Evolutionary conservation across 2,329 filamentous ascomycete genomes (phyloP), one percentile per base, ranked within the genome.

Genomic region (Cladobotryum mycophilum): DNA sequence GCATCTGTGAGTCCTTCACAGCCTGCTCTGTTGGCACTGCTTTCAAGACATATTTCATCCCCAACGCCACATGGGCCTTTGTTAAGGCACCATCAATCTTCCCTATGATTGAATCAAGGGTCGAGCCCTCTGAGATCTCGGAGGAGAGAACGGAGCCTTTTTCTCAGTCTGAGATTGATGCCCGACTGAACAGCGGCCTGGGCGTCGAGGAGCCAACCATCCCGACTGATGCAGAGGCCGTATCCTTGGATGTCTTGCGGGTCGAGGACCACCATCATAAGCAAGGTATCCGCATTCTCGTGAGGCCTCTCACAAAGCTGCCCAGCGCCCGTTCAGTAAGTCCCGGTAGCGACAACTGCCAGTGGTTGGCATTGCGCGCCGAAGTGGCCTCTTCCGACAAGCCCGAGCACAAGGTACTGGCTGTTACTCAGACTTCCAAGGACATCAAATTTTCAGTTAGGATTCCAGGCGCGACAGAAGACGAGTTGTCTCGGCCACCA

Each of bases 371-470:
- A 14, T 67, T 82, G 47, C 76, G 75, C 50, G 75, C 78, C 54
- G 77, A 81, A 60, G 71, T 76, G 36, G 71, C 76, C 36, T 73
- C 75, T 15, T 63, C 75, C 38, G 71, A 76, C n/a, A 69, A 75
- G 60, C 72, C 76, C n/a, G 71, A 74, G 54, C 75, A 80, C 62
- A 78, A 74, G 60, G 79, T 82, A 44, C 65, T 82, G 22, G 79
- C 79, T 35, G 79, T 82, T 60, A 80, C 78, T 57, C 79, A 82
- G 68, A 82, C 79, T 5, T 71, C 74, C 54, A 74, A 74, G 59
- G 78, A 82, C 62, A 80, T 81, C 70, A 81, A 80, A 55, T 81
- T 81, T 59, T 76, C 76, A 37, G 76, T 82, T 53, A 70, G 74
- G 45, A 78, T 82, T 51, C 79, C 78, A 4, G 71, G 72, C 14